Evolutionary conservation across 441 rosid genomes (phyloP), one percentile per base, ranked within the genome.

Genomic region (Erysimum cheiri): DNA sequence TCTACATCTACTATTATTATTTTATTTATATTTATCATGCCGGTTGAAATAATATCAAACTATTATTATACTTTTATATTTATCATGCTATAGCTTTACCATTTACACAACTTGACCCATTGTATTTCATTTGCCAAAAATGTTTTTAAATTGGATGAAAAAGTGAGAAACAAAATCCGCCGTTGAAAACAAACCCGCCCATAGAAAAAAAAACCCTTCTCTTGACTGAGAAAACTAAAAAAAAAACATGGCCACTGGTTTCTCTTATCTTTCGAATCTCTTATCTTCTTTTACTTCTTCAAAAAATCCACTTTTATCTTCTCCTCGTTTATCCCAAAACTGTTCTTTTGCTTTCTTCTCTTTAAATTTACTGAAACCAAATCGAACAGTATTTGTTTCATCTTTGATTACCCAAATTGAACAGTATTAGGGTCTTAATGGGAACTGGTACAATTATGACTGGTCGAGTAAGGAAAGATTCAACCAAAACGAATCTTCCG

Each of bases 401-500:
- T 31, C 33, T 31, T 17, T 33, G 13, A 47, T 17, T 59, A 48
- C 40, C 19, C 66, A 37, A 60, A 60, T 17, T n/a, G n/a, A n/a
- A n/a, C n/a, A n/a, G n/a, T n/a, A 3, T 8, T 52, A 52, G 57
- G 36, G 57, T 50, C 8, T 11, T n/a, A 2, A 61, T 91, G 97
- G 96, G 94, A 76, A 76, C 87, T 74, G 88, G 81, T 72, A 78
- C 81, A 12, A 71, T 71, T 28, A 60, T 67, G 75, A 79, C 56
- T 22, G 74, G 80, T 37, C 78, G 64, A 55, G 83, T 77, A 54
- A 84, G 71, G 40, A 81, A 77, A 67, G 81, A 80, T 31, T 60
- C 75, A 3, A 76, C 72, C 69, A 82, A 64, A 43, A 67, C 76
- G 53, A 78, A 53, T 53, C 44, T 68, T 54, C 62, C 59, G 36